Conservation (phyloP, 2,329 filamentous ascomycete genomes). For the Alternaria ventricosa region DNA sequence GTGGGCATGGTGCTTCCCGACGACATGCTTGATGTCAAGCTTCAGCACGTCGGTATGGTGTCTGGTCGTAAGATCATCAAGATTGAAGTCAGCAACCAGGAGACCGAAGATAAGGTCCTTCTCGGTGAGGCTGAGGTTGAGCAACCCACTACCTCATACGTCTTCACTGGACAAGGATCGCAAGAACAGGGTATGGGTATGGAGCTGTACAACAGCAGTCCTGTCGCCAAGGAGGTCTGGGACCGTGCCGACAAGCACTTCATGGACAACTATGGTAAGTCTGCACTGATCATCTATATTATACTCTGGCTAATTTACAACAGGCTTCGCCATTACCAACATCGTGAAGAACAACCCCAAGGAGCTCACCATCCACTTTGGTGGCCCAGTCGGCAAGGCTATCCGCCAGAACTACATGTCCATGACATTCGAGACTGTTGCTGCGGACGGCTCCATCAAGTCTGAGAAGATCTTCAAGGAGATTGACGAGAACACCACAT, state of each 20-base stretch:
- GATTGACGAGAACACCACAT: conserved; percentile 88
- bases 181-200: conserved; percentile 99
- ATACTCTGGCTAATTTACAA: conserved; percentile 22
- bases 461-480: conserved; percentile 99
- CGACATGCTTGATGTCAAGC: conserved; percentile 90
- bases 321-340: conserved; percentile 94
- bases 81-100: conserved; percentile 93
- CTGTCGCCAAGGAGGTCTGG: conserved; percentile 96
- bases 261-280: conserved; percentile 91
- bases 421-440: conserved; percentile 99
- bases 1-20: conserved; percentile 99
- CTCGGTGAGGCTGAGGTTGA: conserved; percentile 96
- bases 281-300: conserved; percentile 6
- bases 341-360: conserved; percentile 99
- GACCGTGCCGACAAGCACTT: conserved; percentile 91
- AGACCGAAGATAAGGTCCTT: conserved; percentile 95
- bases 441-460: conserved; percentile 88
- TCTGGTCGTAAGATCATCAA: conserved; percentile 99
- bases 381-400: conserved; percentile 93
- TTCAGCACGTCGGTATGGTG: conserved; percentile 97
- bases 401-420: conserved; percentile 99
- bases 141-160: conserved; percentile 94
- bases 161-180: conserved; percentile 97
- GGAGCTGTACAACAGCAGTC: conserved; percentile 93
- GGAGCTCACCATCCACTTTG: conserved; percentile 97